These are phyloP conservation scores for Teunomyces panamensis DNA, from an alignment of 805 yeast genomes.

Conservation along the genomic window DNA sequence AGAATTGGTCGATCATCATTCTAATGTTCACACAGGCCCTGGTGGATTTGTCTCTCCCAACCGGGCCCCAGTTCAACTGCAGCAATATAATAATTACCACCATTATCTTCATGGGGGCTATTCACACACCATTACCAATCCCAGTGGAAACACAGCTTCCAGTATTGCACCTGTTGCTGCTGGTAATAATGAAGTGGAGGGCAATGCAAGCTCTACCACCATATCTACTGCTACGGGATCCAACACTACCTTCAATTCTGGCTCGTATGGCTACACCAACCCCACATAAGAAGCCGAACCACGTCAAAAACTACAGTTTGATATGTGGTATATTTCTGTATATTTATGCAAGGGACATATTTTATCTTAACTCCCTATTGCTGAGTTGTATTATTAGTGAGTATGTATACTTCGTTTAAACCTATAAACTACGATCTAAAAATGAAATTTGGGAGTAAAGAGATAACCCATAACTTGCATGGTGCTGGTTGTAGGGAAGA, in stretches of 20 bases:
- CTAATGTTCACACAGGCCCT: not conserved
- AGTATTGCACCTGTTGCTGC: not conserved
- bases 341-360: conserved; percentile 1
- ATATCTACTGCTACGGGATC: conserved; percentile 1
- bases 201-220: not conserved
- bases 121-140: conserved; percentile 1
- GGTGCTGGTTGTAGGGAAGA: not conserved
- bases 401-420: not conserved
- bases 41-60: conserved; percentile 2
- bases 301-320: not conserved
- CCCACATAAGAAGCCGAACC: conserved; percentile 1
- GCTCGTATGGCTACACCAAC: conserved; percentile 3
- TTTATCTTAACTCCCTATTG: not conserved
- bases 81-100: conserved; percentile 2
- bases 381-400: conserved; percentile 3
- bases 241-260: not conserved
- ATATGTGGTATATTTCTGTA: conserved; percentile 1
- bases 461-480: no score
- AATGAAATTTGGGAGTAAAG: not conserved
- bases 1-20: not conserved
- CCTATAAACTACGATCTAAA: not conserved
- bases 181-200: not conserved
- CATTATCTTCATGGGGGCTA: conserved; percentile 2
- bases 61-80: conserved; percentile 2
- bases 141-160: not conserved